Evolutionary conservation across 2,329 filamentous ascomycete species (phyloP).

Genomic region (Trichoderma atroviride): DNA sequence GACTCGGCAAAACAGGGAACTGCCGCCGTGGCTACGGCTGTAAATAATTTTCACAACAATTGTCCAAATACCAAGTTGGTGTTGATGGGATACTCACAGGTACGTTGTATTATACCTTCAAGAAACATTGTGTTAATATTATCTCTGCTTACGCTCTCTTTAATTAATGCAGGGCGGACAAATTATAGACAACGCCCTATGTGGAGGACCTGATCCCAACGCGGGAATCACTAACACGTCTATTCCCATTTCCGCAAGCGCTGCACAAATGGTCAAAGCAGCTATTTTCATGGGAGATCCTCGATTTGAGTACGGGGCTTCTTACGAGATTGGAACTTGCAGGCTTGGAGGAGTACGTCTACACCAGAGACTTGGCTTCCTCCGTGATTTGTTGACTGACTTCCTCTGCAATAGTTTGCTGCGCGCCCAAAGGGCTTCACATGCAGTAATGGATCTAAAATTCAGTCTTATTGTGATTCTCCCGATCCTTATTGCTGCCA

Average conservation of each 20-base stretch:
- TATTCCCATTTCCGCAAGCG: background rate
- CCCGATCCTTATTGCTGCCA: background rate
- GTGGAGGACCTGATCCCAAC: background rate
- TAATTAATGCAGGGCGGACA: background rate
- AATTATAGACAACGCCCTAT: background rate
- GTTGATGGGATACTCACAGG: background rate
- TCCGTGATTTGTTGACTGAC: background rate
- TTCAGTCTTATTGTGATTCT: background rate
- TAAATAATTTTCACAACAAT: background rate
- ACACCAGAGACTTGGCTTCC: background rate
- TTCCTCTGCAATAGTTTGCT: background rate
- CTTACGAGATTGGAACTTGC: background rate
- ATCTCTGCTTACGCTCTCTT: background rate
- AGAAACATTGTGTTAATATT: too few species aligned
- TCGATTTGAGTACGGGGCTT: background rate
- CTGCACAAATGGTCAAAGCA: background rate
- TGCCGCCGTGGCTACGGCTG: background rate
- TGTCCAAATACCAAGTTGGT: background rate
- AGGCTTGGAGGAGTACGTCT: background rate
- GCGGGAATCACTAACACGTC: background rate
- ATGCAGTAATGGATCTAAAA: background rate
- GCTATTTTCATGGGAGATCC: background rate
- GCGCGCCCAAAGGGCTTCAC: background rate
- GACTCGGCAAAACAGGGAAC: background rate
- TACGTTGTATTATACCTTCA: background rate